Percentiles rank a stretch among this genome's conserved stretches.
These are phyloP conservation scores for Globisporangium nagaii DNA, from an alignment of 352 stramenopile species.

Conservation along the genomic window DNA sequence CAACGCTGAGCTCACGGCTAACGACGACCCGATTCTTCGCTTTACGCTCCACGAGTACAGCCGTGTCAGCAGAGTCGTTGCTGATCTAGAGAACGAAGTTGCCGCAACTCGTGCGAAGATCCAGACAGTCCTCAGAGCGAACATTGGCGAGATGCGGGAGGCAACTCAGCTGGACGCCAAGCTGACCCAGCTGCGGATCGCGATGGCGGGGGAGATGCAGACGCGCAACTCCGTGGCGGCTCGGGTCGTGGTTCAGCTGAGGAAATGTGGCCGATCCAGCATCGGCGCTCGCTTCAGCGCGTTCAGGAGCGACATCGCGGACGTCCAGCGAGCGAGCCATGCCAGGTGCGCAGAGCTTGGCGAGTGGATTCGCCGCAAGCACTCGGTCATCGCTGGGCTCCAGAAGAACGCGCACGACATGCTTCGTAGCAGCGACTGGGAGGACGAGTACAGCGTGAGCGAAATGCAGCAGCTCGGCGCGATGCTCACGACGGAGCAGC, in stretches of 20 bases:
- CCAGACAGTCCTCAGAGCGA: background rate
- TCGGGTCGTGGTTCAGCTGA: background rate
- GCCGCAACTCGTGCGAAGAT: background rate
- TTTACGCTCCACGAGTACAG: background rate
- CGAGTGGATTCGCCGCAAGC: background rate
- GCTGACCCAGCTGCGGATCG: background rate
- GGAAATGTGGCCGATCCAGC: background rate
- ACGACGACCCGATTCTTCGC: background rate
- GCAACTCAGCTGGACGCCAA: background rate
- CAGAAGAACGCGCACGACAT: background rate
- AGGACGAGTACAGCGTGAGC: background rate
- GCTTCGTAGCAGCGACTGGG: background rate
- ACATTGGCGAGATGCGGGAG: background rate
- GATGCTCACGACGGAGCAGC: background rate
- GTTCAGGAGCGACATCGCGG: background rate
- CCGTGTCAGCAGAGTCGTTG: background rate
- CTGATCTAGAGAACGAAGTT: background rate
- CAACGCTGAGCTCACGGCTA: background rate
- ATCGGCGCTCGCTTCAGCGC: background rate
- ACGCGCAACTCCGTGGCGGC: background rate
- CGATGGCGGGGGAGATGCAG: background rate
- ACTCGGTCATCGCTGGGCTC: background rate
- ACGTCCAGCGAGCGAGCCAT: background rate
- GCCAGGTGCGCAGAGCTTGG: background rate
- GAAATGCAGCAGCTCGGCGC: background rate